Conservation (phyloP, 2,329 filamentous ascomycete genomes). For the Talaromyces sp. region DNA sequence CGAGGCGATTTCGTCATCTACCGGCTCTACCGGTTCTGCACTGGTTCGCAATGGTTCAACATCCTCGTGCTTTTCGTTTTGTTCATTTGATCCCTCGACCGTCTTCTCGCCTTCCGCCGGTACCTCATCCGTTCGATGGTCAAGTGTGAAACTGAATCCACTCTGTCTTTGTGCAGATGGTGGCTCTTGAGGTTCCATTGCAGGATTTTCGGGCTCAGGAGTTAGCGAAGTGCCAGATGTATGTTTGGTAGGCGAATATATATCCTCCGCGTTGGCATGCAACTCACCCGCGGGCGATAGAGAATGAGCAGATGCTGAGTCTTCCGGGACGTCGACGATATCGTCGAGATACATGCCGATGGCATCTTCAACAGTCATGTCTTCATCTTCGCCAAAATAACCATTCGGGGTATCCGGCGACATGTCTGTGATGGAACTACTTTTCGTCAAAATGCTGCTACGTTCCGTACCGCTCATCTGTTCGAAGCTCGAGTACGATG, state of each 20-base stretch:
- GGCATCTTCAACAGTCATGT: constrained; percentile 59
- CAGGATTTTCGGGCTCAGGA: neutral
- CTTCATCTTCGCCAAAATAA: constrained; percentile 53
- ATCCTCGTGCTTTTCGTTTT: neutral
- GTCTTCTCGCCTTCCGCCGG: neutral
- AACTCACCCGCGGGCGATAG: constrained; percentile 5
- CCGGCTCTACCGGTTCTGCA: neutral
- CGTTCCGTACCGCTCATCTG: constrained; percentile 67
- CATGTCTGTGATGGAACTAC: constrained; percentile 67
- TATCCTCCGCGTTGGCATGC: constrained; percentile 13
- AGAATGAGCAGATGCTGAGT: constrained; percentile 26
- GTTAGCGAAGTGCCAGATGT: neutral
- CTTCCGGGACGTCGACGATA: constrained; percentile 48
- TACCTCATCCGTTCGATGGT: neutral
- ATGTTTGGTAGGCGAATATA: constrained; percentile 11
- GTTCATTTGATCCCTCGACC: neutral
- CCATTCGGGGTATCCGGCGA: constrained; percentile 62
- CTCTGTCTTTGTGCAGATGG: constrained; percentile 2
- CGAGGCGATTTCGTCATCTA: constrained; percentile 2
- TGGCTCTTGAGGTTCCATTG: neutral
- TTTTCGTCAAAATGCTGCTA: constrained; percentile 76
- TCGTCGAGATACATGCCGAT: constrained; percentile 60
- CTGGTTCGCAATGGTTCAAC: constrained; percentile 6
- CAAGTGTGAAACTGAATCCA: neutral
- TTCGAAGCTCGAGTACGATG: constrained; percentile 57